Conservation (phyloP, 2,329 filamentous ascomycete genomes). For the Oidium heveae region DNA sequence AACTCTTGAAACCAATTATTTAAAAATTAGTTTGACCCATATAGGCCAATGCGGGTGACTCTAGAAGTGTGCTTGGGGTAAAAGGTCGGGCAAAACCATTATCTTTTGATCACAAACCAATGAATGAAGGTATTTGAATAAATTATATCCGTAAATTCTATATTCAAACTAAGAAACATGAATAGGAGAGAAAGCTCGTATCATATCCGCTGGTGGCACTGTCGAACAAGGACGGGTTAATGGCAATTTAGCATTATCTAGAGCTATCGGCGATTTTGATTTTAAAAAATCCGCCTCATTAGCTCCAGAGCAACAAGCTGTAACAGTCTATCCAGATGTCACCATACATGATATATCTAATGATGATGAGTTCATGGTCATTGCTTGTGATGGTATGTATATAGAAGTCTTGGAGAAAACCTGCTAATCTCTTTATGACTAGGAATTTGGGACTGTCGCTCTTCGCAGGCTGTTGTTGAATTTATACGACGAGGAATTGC, state of each 20-base stretch:
- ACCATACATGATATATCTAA: constrained; percentile 71
- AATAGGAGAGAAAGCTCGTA: constrained; percentile 79
- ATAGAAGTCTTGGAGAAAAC: neutral
- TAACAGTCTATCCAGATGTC: constrained; percentile 89
- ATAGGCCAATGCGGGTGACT: constrained; percentile 92
- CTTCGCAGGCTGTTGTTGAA: constrained; percentile 88
- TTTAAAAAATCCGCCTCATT: constrained; percentile 99
- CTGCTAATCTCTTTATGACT: constrained; percentile 5
- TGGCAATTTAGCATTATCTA: constrained; percentile 85
- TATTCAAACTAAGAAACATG: constrained; percentile 2
- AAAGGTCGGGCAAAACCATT: constrained; percentile 93
- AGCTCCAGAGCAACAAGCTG: constrained; percentile 93
- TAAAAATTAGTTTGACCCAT: constrained; percentile 9
- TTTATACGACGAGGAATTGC: constrained; percentile 93
- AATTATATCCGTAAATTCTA: neutral
- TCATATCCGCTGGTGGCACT: constrained; percentile 85
- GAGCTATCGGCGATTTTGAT: constrained; percentile 95
- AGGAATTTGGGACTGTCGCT: constrained; percentile 99
- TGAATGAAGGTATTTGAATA: constrained; percentile 55
- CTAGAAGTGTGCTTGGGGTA: constrained; percentile 78
- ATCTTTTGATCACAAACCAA: constrained; percentile 98
- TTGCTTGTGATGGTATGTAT: constrained; percentile 72
- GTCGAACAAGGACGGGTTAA: constrained; percentile 98
- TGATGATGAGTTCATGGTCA: constrained; percentile 85
- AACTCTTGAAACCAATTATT: constrained; percentile 12